Evolutionary conservation across 768 basidiomycete genomes (phyloP).

Genomic region (Paxillus ammoniavirescens): DNA sequence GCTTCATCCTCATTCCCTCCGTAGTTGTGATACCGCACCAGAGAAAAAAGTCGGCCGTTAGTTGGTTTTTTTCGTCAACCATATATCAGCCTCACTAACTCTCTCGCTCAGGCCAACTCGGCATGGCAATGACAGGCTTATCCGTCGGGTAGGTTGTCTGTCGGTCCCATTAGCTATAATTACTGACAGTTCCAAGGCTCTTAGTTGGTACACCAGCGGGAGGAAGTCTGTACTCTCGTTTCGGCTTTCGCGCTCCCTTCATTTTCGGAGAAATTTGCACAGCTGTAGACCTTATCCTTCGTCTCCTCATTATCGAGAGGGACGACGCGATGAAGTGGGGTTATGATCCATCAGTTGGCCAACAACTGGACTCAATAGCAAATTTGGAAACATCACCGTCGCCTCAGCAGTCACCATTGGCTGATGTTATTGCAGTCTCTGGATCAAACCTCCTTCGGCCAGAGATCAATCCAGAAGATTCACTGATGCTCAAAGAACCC

Average conservation of each 20-base stretch:
- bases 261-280: constrained; percentile 49
- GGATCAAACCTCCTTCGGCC: background rate
- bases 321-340: constrained; percentile 50
- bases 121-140: constrained; percentile 57
- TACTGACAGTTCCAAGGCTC: constrained; percentile 32
- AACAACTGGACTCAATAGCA: background rate
- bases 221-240: constrained; percentile 49
- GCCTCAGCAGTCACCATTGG: background rate
- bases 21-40: constrained; percentile 56
- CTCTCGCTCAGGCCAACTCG: constrained; percentile 48
- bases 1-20: constrained; percentile 11
- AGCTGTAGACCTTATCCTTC: constrained; percentile 49
- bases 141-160: constrained; percentile 45
- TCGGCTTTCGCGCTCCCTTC: constrained; percentile 62
- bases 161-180: background rate
- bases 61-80: constrained; percentile 13
- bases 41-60: constrained; percentile 47
- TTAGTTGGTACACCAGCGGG: constrained; percentile 58
- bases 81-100: background rate
- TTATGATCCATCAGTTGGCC: constrained; percentile 36
- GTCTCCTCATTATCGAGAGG: constrained; percentile 57
- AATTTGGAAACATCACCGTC: constrained; percentile 9
- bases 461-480: background rate
- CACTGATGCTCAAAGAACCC: background rate
- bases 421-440: background rate